Percentiles rank a stretch among this genome's conserved stretches.
These are phyloP conservation scores for Myriosclerotinia duriaeana DNA, from an alignment of 2,329 filamentous ascomycete genomes.

Conservation along the genomic window DNA sequence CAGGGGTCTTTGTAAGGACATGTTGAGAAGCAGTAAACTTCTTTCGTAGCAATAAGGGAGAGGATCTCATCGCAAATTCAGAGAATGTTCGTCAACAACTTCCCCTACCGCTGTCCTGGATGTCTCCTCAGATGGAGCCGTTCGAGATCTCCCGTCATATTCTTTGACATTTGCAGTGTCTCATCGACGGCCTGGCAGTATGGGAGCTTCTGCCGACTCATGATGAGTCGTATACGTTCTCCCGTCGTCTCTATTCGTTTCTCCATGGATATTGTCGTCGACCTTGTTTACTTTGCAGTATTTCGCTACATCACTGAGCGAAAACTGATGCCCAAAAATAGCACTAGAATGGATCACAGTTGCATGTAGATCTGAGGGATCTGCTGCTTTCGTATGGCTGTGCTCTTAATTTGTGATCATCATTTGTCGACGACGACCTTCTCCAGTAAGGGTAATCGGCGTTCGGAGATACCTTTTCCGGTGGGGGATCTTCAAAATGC, in stretches of 20 bases:
- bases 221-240: not conserved
- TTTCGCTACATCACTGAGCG: not conserved
- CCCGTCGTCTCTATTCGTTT: not conserved
- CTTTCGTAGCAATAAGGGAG: not conserved
- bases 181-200: not conserved
- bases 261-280: not conserved
- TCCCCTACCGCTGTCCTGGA: not conserved
- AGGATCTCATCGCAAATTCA: not conserved
- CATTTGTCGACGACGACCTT: not conserved
- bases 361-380: not conserved
- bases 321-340: not conserved
- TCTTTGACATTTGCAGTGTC: not conserved
- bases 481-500: constrained; percentile 10
- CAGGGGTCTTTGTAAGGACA: not conserved
- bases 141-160: not conserved
- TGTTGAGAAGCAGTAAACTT: not conserved
- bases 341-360: not conserved
- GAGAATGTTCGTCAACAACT: not conserved
- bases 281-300: not conserved
- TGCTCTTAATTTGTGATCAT: not conserved
- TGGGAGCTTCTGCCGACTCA: not conserved
- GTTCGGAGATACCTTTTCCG: constrained; percentile 6
- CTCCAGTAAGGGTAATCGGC: not conserved
- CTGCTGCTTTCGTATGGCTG: not conserved
- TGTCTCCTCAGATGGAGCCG: not conserved